Base-by-base conservation (phyloP, 2,329 filamentous ascomycete species). In the Colletotrichum tanaceti region DNA sequence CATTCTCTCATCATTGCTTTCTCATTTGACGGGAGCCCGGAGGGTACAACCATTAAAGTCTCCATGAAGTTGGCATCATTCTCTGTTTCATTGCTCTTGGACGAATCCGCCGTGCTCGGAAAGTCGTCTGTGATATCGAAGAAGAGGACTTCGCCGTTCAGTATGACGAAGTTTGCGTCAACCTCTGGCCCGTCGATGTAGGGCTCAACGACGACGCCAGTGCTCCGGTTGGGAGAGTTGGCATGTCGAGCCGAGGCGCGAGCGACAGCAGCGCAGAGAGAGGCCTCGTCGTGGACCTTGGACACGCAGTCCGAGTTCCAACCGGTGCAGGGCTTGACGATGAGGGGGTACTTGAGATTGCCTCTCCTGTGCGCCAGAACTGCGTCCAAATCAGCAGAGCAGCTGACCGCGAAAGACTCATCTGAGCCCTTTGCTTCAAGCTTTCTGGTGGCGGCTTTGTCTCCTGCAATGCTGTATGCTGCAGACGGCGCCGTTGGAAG, bases 101-200 rank as follows among this genome's bases (percentile, higher is more conserved):
- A 18, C 44, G n/a, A 9, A 28, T 52, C 49, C 13, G 49, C 79
- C 2, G 62, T 58, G 47, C 72, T 74, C 9, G 81, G 80, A 58
- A 80, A 79, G 53, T 82, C 76, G 60, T 83, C 80, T 7, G 71
- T 71, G 4, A 81, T 71, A 44, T 83, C 79, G 65, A 70, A 77
- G 70, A 82, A 83, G 5, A 83, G 65, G 2, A 83, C 50, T 44
- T 82, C 72, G 1, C 80, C 80, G 55, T 83, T 73, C 16, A 73
- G 71, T 0, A 83, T 61, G 6, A 80, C 74, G 32, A 84, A 73
- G 71, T 83, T 83, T 54, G 75, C 78, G 65, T 83, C 81, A 1
- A 83, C 73, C 64, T 83, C 81, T 0, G 81, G 81, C 0, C 81
- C 81, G 9, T 77, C 75, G 22, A 78, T 69, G 62, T 83, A 83